A percentile compares a stretch with the other conserved stretches of the same genome.
Evolutionary conservation across 345 rosid species (phyloP).

Genomic region (Anacardium occidentale): DNA sequence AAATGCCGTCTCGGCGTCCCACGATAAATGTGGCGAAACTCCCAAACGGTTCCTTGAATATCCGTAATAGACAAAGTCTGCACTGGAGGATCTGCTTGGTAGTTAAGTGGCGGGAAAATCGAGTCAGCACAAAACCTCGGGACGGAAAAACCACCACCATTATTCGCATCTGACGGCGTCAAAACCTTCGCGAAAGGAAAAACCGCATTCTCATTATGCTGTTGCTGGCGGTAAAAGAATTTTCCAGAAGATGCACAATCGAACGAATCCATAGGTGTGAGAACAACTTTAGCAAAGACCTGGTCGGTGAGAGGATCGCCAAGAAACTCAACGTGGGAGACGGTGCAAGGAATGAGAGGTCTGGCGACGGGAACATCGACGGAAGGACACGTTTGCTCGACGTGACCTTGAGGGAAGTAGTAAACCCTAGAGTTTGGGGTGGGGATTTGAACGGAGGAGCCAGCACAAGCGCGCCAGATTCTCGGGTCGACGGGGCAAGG

Average conservation of each 20-base stretch:
- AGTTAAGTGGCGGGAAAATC: slow-evolving; percentile 74
- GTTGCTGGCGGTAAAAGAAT: background rate
- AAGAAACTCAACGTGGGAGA: slow-evolving; percentile 53
- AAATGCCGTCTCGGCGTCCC: slow-evolving; percentile 90
- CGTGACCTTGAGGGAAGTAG: slow-evolving; percentile 86
- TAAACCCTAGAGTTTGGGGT: slow-evolving; percentile 61
- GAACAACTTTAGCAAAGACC: slow-evolving; percentile 54
- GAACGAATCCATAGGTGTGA: slow-evolving; percentile 30
- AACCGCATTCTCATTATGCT: slow-evolving; percentile 24
- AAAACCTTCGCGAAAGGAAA: slow-evolving; percentile 64
- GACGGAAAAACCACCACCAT: slow-evolving; percentile 95
- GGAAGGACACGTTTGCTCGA: slow-evolving; percentile 53
- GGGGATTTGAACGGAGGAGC: slow-evolving; percentile 63
- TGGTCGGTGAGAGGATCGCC: slow-evolving; percentile 79
- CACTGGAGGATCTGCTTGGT: slow-evolving; percentile 73
- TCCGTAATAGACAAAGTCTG: slow-evolving; percentile 71
- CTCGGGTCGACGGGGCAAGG: slow-evolving; percentile 47
- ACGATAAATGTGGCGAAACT: slow-evolving; percentile 80
- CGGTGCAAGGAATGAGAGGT: slow-evolving; percentile 40
- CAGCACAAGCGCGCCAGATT: slow-evolving; percentile 88
- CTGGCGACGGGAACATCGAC: slow-evolving; percentile 20
- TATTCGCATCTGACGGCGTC: slow-evolving; percentile 91
- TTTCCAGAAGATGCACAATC: slow-evolving; percentile 19
- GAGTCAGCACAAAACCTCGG: slow-evolving; percentile 91
- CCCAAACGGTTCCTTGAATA: slow-evolving; percentile 68